Base-by-base conservation (phyloP, 1,284 basidiomycete species). In the Takashimella koratensis region DNA sequence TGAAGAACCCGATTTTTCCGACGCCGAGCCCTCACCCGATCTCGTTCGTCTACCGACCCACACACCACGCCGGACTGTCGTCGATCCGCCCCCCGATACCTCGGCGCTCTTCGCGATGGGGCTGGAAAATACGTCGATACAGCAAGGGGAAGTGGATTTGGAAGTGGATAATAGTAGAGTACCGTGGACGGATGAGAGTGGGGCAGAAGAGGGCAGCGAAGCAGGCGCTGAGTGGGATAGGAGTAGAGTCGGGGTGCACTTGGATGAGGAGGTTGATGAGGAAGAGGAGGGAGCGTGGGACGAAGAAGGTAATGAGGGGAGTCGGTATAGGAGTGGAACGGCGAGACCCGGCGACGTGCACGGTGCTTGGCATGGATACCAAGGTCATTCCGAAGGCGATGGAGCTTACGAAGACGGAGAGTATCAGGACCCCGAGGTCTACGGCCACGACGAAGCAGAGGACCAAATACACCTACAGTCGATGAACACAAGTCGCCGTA, bases 81-180 rank as follows among this genome's bases (percentile, higher is more conserved):
- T 60, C 25, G 55, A 54, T 11, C 16, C 47, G 2, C 57, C 57
- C 12, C 39, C 67, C 5, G 62, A 67, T 45, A 58, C 66, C 22
- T 60, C 62, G 12, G 58, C 53, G 3, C 45, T 58, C 2, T 74
- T 74, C 43, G 70, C 62, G 0, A 45, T 55, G 3, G 63, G 64
- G 11, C 49, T 67, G 1, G 61, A 58, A 30, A 59, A 48, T 6
- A 27, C 21, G 30, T 52, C 59, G 1, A 25, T 36, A 36, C 10
- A 36, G 8, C 10, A 16, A 36, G 53, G 54, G 6, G 64, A 65
- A 36, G 55, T 67, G n/a, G 71, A 69, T 22, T 43, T 73, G 24
- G 71, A 73, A 52, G 43, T 70, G 22, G 67, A 68, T 52, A 64
- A 66, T 23, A 60, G 57, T 51, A 11, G 23, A 54, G 30, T 51